phyloP scores from a whole-genome alignment of 1,139 yeast species.

The Zygoascus sp. region DNA sequence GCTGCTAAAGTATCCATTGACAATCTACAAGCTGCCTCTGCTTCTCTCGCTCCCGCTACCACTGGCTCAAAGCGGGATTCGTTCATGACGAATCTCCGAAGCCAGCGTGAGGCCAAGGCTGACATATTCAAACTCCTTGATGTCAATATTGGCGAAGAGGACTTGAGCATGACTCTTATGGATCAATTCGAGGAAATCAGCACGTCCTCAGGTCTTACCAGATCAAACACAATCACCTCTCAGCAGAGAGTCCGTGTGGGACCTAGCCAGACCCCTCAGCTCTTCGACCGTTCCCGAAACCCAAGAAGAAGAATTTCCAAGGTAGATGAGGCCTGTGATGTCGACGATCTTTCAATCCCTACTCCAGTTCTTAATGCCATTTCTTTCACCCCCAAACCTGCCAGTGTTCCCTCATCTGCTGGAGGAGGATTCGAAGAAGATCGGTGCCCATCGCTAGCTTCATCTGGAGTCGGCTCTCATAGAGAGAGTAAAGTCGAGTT shows the following conservation, averaged over 20 bases:
- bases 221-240: conserved; percentile 27
- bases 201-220: conserved; percentile 16
- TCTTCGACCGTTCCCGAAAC: conserved; percentile 17
- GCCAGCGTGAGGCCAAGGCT: background rate
- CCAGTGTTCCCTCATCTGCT: background rate
- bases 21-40: background rate
- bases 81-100: background rate
- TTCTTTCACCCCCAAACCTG: conserved; percentile 15
- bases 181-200: conserved; percentile 13
- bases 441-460: background rate
- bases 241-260: conserved; percentile 17
- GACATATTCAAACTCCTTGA: conserved; percentile 10
- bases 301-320: conserved; percentile 6
- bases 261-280: conserved; percentile 18
- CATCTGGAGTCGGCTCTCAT: background rate
- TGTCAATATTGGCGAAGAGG: conserved; percentile 10
- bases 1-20: background rate
- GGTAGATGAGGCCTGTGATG: conserved; percentile 17
- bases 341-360: conserved; percentile 25
- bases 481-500: conserved; percentile 1
- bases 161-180: conserved; percentile 11
- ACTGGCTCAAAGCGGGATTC: background rate
- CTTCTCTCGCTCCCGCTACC: background rate
- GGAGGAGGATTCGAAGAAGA: background rate
- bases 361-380: conserved; percentile 24